Percentiles rank a stretch among this genome's conserved stretches.
These are phyloP conservation scores for Tremella fuciformis DNA, from an alignment of 768 basidiomycete species.

Conservation along the genomic window DNA sequence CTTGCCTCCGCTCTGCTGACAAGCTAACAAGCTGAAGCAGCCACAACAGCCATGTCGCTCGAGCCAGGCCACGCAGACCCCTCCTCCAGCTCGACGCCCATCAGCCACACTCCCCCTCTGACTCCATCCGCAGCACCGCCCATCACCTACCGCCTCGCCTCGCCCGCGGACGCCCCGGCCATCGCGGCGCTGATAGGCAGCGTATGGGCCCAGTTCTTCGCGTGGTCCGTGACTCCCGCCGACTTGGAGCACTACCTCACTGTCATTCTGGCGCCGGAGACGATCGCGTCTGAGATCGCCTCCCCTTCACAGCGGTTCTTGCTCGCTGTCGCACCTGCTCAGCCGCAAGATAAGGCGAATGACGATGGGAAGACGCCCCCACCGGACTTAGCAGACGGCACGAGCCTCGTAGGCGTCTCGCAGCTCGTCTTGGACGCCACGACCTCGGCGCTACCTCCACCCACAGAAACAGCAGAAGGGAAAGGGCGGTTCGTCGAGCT, in stretches of 20 bases:
- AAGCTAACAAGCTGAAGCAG: too few relatives aligned
- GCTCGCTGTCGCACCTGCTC: slow-evolving; percentile 13
- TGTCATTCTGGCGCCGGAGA: slow-evolving; percentile 14
- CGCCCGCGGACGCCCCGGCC: slow-evolving; percentile 13
- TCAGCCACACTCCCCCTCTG: too few relatives aligned
- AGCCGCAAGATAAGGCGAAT: neutral
- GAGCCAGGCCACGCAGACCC: neutral
- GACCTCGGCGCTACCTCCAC: slow-evolving; percentile 10
- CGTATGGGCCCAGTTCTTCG: slow-evolving; percentile 37
- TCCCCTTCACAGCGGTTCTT: slow-evolving; percentile 16
- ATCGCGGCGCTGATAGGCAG: slow-evolving; percentile 23
- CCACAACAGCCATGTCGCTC: too few relatives aligned
- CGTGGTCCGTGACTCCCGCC: slow-evolving; percentile 22
- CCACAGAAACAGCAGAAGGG: neutral
- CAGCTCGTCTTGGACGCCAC: slow-evolving; percentile 19
- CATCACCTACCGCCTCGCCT: slow-evolving; percentile 22
- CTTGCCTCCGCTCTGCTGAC: neutral
- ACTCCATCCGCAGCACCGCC: neutral
- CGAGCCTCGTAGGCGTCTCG: slow-evolving; percentile 17
- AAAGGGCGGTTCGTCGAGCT: slow-evolving; percentile 14
- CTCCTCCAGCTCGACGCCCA: neutral
- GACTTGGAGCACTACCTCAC: slow-evolving; percentile 30
- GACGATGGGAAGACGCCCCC: neutral
- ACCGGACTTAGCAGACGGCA: neutral
- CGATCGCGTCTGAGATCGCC: slow-evolving; percentile 17